Evolutionary conservation across 2,329 filamentous ascomycete genomes (phyloP).

Genomic region (Verticillium klebahnii): DNA sequence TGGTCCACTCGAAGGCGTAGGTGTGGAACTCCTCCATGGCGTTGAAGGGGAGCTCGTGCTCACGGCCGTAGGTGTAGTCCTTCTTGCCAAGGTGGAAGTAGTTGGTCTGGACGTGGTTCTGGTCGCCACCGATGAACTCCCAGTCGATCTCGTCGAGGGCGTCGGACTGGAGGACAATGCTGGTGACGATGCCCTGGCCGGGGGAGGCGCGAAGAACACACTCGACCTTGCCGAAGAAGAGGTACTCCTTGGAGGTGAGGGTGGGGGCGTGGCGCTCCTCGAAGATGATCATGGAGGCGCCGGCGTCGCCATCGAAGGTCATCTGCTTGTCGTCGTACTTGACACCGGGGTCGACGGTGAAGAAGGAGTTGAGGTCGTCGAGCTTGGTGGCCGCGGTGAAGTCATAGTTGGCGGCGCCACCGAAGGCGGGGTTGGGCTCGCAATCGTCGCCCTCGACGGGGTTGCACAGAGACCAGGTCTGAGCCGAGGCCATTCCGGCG

Average conservation of each 20-base stretch:
- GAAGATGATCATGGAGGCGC: constrained; percentile 44
- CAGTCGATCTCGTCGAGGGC: constrained; percentile 51
- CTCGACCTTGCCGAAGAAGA: constrained; percentile 48
- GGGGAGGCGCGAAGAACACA: constrained; percentile 40
- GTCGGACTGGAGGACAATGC: constrained; percentile 44
- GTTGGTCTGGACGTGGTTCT: constrained; percentile 38
- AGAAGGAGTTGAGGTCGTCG: constrained; percentile 40
- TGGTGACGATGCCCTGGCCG: constrained; percentile 44
- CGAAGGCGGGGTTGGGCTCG: constrained; percentile 12
- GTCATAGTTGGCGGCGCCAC: constrained; percentile 7
- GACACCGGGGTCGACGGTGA: constrained; percentile 48
- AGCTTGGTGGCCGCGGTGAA: constrained; percentile 20
- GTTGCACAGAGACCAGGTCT: constrained; percentile 12
- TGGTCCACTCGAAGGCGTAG: constrained; percentile 65
- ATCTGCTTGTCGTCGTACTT: constrained; percentile 29
- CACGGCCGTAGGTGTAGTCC: constrained; percentile 46
- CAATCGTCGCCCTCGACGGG: constrained; percentile 14
- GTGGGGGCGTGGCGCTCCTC: constrained; percentile 43
- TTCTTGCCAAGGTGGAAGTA: constrained; percentile 54
- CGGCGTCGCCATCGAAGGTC: constrained; percentile 30
- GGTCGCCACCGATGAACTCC: constrained; percentile 30
- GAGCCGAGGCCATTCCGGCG: constrained; percentile 8
- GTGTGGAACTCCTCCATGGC: constrained; percentile 47
- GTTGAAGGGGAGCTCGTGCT: constrained; percentile 36
- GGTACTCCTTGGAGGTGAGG: constrained; percentile 39